Evolutionary conservation across 1,284 basidiomycete species (phyloP).

Genomic region (Fistulinella cinereoalba): DNA sequence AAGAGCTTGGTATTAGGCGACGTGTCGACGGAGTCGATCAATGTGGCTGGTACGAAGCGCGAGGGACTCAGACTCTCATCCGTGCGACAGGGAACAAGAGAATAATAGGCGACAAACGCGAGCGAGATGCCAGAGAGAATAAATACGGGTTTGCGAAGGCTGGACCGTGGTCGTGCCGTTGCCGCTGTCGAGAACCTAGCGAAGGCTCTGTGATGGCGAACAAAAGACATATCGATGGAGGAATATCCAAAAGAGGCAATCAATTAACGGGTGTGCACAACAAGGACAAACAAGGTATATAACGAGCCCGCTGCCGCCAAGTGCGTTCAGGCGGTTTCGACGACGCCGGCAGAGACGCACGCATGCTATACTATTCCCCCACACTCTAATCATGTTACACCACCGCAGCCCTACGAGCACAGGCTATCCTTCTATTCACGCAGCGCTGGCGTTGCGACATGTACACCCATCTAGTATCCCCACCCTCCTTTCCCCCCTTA

Average conservation of each 20-base stretch:
- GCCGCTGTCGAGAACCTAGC: too few species aligned
- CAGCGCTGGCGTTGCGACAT: conserved; percentile 34
- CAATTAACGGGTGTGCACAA: conserved; percentile 17
- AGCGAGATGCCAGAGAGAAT: conserved; percentile 34
- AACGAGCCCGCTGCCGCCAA: background rate
- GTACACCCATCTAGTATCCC: conserved; percentile 17
- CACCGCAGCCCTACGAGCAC: conserved; percentile 24
- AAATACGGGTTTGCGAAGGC: conserved; percentile 3
- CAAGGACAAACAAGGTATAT: conserved; percentile 24
- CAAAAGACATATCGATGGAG: conserved; percentile 20
- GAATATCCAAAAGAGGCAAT: conserved; percentile 15
- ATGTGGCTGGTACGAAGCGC: conserved; percentile 61
- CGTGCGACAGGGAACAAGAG: conserved; percentile 46
- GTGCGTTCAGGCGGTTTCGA: too few species aligned
- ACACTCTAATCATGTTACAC: conserved; percentile 24
- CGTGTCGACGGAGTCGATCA: conserved; percentile 51
- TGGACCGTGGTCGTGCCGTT: too few species aligned
- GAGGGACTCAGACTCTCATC: conserved; percentile 45
- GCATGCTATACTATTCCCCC: too few species aligned
- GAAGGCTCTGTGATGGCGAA: background rate
- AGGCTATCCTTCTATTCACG: conserved; percentile 18
- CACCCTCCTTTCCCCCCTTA: conserved; percentile 32
- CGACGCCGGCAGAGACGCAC: too few species aligned
- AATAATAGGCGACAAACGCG: conserved; percentile 46
- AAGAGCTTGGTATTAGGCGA: conserved; percentile 60